These are phyloP conservation scores for Kokia cookei DNA, from an alignment of 441 rosid genomes.

Conservation along the genomic window DNA sequence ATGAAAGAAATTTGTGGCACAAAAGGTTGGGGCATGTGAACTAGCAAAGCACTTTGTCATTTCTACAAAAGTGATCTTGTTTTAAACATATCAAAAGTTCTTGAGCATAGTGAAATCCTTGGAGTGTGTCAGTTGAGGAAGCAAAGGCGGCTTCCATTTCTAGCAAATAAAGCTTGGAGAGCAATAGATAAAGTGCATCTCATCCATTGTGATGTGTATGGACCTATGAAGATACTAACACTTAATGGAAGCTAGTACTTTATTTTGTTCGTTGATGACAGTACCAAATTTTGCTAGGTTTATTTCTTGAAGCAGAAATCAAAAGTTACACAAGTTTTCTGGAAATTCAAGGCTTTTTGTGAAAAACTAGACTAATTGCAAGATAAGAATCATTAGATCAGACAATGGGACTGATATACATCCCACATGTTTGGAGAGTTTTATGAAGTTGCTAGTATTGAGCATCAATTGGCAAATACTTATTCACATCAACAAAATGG, in stretches of 20 bases:
- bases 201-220: background rate
- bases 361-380: background rate
- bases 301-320: background rate
- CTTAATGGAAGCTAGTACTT: background rate
- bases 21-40: background rate
- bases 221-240: background rate
- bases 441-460: background rate
- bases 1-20: background rate
- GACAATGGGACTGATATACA: background rate
- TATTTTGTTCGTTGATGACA: background rate
- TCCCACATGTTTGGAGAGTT: background rate
- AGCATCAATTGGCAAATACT: background rate
- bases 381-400: background rate
- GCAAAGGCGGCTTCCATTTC: background rate
- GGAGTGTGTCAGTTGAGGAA: background rate
- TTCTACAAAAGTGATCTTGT: background rate
- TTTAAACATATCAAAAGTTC: background rate
- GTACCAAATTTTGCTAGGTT: background rate
- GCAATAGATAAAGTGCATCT: background rate
- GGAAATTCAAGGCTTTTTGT: background rate
- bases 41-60: background rate
- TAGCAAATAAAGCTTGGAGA: background rate
- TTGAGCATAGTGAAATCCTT: background rate
- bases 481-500: no score
- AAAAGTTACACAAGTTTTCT: background rate